Evolutionary conservation across 164 flowering plant genomes (phyloP), one percentile per base, ranked within the genome.

Genomic region (Stephania japonica): DNA sequence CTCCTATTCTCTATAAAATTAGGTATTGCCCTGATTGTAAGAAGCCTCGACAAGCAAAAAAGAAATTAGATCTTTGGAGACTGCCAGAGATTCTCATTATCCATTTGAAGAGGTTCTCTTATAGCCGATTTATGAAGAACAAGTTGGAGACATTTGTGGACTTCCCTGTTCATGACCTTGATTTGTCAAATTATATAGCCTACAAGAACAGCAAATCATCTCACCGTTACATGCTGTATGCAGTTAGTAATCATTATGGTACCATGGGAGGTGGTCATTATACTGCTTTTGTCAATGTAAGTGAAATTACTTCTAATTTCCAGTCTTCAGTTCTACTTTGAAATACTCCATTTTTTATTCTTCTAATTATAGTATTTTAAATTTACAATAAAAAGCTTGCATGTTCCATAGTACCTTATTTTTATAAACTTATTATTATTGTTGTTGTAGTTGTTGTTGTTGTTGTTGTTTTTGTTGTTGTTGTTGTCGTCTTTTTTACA

Each of bases 261-360:
- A 84, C 93, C 88, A 84, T 93, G 93, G 97, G 99, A 68, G 96
- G 97, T 56, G 98, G 98, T 74, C 97, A 95, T 82, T 95, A 95
- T 78, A 90, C 98, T 38, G 97, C 97, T 71, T 88, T 82, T 87
- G 89, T 87, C 78, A 90, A 82, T 80, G 97, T 93, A 78, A 93
- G 98, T 90, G 42, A 47, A 56, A 24, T 72, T 70, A 78, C 56
- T 70, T 14, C 70, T 77, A 27, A 3, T 26, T 23, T 42, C 26
- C 14, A 67, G 18, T 26, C 16, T 56, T 68, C 10, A 49, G 68
- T 14, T 53, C 6, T 23, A 16, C 16, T 25, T 53, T 4, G 12
- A 16, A 38, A 53, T 38, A 14, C 43, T 43, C 5, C 21, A 25
- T 43, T 59, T 18, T 50, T 50, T 9, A 43, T 62, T 19, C 47